These are phyloP conservation scores for Cokeromyces recurvatus DNA, from an alignment of 371 early-diverging fungal genomes.

Conservation along the genomic window DNA sequence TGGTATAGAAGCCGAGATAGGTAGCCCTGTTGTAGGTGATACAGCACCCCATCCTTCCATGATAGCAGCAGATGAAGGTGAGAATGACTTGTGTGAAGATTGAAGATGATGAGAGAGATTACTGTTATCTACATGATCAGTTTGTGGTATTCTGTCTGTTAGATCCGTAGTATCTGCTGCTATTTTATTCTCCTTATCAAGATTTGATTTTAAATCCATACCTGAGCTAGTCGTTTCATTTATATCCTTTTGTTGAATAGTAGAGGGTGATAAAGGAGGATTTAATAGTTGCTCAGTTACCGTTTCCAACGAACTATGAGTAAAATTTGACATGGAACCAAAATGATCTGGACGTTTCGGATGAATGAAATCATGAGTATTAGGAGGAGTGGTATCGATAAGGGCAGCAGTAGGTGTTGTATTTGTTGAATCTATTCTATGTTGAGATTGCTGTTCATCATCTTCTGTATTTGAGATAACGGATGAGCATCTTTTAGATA, in stretches of 20 bases:
- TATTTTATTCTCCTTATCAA: too few species aligned
- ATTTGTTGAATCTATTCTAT: neutral
- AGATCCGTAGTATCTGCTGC: too few species aligned
- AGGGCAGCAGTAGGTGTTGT: conserved; percentile 12
- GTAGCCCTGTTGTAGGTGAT: conserved; percentile 29
- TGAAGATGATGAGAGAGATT: neutral
- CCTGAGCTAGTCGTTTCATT: too few species aligned
- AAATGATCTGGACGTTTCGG: conserved; percentile 19
- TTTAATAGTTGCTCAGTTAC: conserved; percentile 19
- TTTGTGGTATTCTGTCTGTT: too few species aligned
- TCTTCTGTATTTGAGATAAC: neutral
- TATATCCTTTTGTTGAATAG: too few species aligned
- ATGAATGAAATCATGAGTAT: neutral
- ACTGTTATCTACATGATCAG: too few species aligned
- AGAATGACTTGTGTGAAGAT: conserved; percentile 8
- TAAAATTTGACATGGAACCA: conserved; percentile 23
- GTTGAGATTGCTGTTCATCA: neutral
- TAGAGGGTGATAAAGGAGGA: too few species aligned
- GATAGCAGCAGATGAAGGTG: conserved; percentile 30
- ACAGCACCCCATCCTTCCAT: conserved; percentile 31
- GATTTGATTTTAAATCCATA: too few species aligned
- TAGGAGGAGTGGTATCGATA: too few species aligned
- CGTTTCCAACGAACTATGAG: conserved; percentile 30
- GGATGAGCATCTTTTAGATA: neutral
- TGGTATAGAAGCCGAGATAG: conserved; percentile 26